Percentiles rank a stretch among this genome's conserved stretches.
These are phyloP conservation scores for Diaporthe sp. DNA, from an alignment of 2,329 filamentous ascomycete species.

Conservation along the genomic window DNA sequence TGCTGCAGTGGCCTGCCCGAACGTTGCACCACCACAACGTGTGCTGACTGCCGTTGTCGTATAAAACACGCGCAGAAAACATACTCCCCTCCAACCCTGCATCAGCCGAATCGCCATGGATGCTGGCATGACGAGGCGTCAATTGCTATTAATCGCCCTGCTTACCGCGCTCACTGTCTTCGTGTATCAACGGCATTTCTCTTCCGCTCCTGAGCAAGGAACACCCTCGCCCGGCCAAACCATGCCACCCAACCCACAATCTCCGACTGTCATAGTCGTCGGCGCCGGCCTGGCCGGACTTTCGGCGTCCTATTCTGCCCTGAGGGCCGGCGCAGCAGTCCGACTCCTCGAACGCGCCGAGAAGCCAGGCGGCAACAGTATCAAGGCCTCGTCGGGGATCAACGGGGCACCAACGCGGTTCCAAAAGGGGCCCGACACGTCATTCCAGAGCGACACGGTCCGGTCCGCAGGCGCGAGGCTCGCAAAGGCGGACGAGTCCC, in stretches of 20 bases:
- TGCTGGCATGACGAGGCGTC: slow-evolving; percentile 46
- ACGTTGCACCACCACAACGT: slow-evolving; percentile 1
- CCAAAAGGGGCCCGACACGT: slow-evolving; percentile 57
- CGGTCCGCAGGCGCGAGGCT: slow-evolving; percentile 66
- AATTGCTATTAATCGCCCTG: slow-evolving; percentile 35
- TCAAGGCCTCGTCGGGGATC: slow-evolving; percentile 77
- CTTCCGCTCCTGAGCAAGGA: background rate
- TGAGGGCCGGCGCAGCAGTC: slow-evolving; percentile 66
- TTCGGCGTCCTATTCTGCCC: slow-evolving; percentile 69
- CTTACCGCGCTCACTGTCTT: slow-evolving; percentile 35
- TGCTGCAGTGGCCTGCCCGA: slow-evolving; percentile 14
- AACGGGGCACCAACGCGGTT: slow-evolving; percentile 73
- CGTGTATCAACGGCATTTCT: slow-evolving; percentile 25
- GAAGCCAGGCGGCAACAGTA: slow-evolving; percentile 75
- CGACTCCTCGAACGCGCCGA: slow-evolving; percentile 70
- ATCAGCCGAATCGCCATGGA: background rate
- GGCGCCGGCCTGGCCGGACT: slow-evolving; percentile 76
- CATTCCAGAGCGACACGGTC: slow-evolving; percentile 70
- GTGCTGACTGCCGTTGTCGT: background rate
- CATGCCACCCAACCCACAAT: slow-evolving; percentile 40
- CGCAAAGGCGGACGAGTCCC: slow-evolving; percentile 45
- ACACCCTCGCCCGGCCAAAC: background rate
- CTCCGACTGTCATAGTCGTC: slow-evolving; percentile 68
- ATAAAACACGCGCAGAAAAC: slow-evolving; percentile 14
- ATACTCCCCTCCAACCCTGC: background rate